These are phyloP conservation scores for Balansia obtecta DNA, from an alignment of 2,329 filamentous ascomycete genomes.

Conservation along the genomic window DNA sequence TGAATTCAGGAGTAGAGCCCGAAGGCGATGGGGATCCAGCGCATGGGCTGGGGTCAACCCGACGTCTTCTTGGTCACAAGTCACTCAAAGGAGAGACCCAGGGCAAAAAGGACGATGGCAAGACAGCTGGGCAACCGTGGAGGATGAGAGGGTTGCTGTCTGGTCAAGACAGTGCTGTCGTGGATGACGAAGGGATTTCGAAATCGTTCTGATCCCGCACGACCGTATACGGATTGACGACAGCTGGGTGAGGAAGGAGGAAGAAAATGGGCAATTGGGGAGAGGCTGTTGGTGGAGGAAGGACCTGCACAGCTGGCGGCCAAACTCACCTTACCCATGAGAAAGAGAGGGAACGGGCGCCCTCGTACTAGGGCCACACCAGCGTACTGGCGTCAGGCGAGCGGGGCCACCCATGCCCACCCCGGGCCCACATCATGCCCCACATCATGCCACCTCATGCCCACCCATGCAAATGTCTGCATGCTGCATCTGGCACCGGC, in stretches of 20 bases:
- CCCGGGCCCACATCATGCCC: constrained; percentile 6
- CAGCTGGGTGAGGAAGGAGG: constrained; percentile 21
- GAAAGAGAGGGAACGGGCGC: constrained; percentile 24
- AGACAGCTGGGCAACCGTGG: constrained; percentile 1
- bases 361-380: constrained; percentile 16
- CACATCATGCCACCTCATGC: constrained; percentile 7
- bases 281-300: constrained; percentile 27
- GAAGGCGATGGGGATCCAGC: not conserved
- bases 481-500: constrained; percentile 4
- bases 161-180: not conserved
- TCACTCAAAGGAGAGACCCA: not conserved
- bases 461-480: constrained; percentile 6
- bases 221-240: constrained; percentile 18
- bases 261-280: constrained; percentile 25
- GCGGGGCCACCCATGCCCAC: constrained; percentile 14
- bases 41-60: constrained; percentile 6
- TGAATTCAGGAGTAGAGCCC: constrained; percentile 1
- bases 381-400: constrained; percentile 13
- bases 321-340: constrained; percentile 33
- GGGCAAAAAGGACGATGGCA: constrained; percentile 3
- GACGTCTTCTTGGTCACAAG: constrained; percentile 4
- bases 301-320: constrained; percentile 24
- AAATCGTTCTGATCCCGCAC: constrained; percentile 15
- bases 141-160: not conserved
- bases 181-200: constrained; percentile 5